These are phyloP conservation scores for Chlorella vulgaris DNA, from an alignment of 139 green algal species.

Conservation along the genomic window DNA sequence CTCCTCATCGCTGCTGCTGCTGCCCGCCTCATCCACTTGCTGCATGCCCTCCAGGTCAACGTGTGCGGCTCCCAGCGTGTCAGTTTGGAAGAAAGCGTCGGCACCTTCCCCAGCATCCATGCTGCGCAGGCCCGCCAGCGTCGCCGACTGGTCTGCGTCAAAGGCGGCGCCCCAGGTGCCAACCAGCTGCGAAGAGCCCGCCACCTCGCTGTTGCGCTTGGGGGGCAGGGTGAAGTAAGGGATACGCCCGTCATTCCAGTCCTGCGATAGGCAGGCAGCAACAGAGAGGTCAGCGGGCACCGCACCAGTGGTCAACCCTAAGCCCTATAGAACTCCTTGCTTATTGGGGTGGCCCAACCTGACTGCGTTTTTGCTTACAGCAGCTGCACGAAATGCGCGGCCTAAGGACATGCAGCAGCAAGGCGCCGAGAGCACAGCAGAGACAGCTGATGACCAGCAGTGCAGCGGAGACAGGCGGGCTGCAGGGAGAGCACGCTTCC, in stretches of 20 bases:
- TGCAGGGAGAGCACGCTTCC: too few species aligned
- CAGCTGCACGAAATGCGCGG: not conserved
- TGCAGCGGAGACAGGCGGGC: too few species aligned
- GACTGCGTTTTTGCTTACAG: too few species aligned
- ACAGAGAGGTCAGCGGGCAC: too few species aligned
- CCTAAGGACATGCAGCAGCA: not conserved
- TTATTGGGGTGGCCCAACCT: too few species aligned
- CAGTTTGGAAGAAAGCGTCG: constrained; percentile 64
- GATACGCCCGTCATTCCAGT: constrained; percentile 95
- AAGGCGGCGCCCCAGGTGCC: constrained; percentile 77
- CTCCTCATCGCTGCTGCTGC: constrained; percentile 16
- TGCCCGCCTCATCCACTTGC: not conserved
- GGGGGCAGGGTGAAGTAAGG: constrained; percentile 91
- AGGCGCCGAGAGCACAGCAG: too few species aligned
- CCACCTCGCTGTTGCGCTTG: constrained; percentile 51
- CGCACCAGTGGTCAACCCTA: too few species aligned
- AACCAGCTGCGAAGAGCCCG: constrained; percentile 70
- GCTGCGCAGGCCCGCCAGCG: constrained; percentile 76
- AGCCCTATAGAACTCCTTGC: too few species aligned
- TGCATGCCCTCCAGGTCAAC: constrained; percentile 55
- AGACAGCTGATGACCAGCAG: too few species aligned
- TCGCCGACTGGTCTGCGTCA: constrained; percentile 58
- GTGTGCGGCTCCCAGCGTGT: constrained; percentile 41
- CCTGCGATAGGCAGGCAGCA: constrained; percentile 43
- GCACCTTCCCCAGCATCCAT: constrained; percentile 39